These are phyloP conservation scores for Cyamopsis tetragonoloba DNA, from an alignment of 306 rosid genomes.

Conservation along the genomic window DNA sequence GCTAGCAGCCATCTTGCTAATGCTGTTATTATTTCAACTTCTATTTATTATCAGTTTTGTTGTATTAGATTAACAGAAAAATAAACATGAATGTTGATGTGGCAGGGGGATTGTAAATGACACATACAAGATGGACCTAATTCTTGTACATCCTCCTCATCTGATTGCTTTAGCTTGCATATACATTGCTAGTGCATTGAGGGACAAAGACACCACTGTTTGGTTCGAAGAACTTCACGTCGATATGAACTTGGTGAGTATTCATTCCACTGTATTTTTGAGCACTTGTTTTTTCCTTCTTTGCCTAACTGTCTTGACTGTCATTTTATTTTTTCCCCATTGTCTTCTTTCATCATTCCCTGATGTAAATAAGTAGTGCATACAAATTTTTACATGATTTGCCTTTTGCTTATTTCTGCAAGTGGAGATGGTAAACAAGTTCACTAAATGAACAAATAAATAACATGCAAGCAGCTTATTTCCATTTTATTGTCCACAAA, in stretches of 20 bases:
- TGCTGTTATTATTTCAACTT: constrained; percentile 1
- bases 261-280: constrained; percentile 19
- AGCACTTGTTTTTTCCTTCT: constrained; percentile 8
- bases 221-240: constrained; percentile 97
- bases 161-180: constrained; percentile 92
- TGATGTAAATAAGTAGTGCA: not conserved
- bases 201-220: constrained; percentile 79
- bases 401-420: not conserved
- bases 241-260: constrained; percentile 89
- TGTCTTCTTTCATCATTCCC: not conserved
- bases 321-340: not conserved
- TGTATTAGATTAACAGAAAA: not conserved
- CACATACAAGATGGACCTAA: constrained; percentile 94
- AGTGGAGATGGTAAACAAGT: not conserved
- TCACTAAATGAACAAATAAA: not conserved
- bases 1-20: not conserved
- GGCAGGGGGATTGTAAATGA: constrained; percentile 88
- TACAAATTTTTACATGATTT: not conserved
- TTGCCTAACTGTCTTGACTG: not conserved
- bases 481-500: not conserved
- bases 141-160: constrained; percentile 92
- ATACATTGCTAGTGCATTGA: constrained; percentile 75
- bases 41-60: not conserved
- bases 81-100: constrained; percentile 14
- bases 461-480: not conserved